Evolutionary conservation across 169 alveolate genomes (phyloP).

Genomic region (Babesia bigemina): DNA sequence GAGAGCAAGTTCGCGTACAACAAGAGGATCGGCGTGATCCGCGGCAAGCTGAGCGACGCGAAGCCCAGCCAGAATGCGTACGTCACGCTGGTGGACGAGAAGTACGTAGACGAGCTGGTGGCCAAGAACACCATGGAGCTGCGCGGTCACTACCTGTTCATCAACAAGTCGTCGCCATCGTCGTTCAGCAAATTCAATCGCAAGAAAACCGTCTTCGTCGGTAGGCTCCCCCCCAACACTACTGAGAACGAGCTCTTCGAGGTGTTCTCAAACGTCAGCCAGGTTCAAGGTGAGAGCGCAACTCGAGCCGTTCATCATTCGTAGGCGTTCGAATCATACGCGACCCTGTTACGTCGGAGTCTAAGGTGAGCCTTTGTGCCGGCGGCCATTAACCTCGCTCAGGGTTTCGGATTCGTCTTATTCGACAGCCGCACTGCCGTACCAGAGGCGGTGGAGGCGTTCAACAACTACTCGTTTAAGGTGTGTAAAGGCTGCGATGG

Average conservation of each 20-base stretch:
- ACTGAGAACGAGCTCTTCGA: conserved; percentile 58
- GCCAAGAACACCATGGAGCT: conserved; percentile 61
- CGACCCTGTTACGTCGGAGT: conserved; percentile 49
- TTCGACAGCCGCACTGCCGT: conserved; percentile 60
- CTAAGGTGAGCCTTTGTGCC: conserved; percentile 25
- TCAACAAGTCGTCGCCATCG: conserved; percentile 35
- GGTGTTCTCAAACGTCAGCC: conserved; percentile 50
- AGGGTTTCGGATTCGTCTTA: conserved; percentile 67
- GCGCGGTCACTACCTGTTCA: conserved; percentile 53
- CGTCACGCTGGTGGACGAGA: conserved; percentile 54
- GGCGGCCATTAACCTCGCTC: not conserved
- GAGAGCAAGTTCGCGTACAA: conserved; percentile 67
- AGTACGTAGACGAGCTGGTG: conserved; percentile 43
- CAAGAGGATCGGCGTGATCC: conserved; percentile 62
- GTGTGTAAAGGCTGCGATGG: not conserved
- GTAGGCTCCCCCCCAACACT: conserved; percentile 59
- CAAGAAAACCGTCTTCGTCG: conserved; percentile 65
- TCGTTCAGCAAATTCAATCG: conserved; percentile 66
- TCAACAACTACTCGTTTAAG: conserved; percentile 49
- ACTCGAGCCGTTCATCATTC: not conserved
- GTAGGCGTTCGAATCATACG: conserved; percentile 50
- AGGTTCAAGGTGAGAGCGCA: conserved; percentile 33
- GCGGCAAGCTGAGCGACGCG: conserved; percentile 64
- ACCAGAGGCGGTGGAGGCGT: conserved; percentile 46
- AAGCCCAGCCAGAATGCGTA: conserved; percentile 64